Evolutionary conservation across 2,329 filamentous ascomycete genomes (phyloP), one percentile per base, ranked within the genome.

Genomic region (Claviceps africana): DNA sequence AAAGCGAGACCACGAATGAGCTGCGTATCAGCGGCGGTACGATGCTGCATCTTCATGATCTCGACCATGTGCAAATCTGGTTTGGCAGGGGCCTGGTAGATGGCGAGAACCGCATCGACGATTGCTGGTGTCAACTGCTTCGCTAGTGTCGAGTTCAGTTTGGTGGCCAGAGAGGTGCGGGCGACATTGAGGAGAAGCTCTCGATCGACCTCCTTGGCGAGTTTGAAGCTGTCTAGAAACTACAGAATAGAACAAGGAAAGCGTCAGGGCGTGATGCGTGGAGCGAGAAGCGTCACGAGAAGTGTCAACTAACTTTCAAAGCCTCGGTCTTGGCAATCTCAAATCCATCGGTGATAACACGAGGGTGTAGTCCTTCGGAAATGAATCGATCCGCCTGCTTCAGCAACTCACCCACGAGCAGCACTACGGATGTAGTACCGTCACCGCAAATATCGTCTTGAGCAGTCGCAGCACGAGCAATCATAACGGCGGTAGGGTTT

Each of bases 1-100:
- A 98, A 75, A 10, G 88, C 93, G 54, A 98, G 77, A 55, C 93
- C 93, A 58, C 86, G 83, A 68, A 98, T 96, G 54, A 98, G 81
- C 70, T 95, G 89, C 53, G 93, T 98, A 69, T 98, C 93, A 33
- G 93, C 88, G 54, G 91, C 90, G 50, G 88, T 89, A 61, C 91
- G 86, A 74, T 98, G 93, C 74, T 98, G 93, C 91, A 98, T 97
- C 69, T 95, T 97, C 93, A 98, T 98, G 63, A 98, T 97, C 72
- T 98, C 93, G 59, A 98, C 79, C 93, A 98, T 98, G 75, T 97
- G 91, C 64, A 98, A 72, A 71, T 98, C 93, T 53, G 94, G 94
- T 74, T 97, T 97, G 56, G 81, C 82, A 28, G 88, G 88, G 19
- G 87, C 75, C 67, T 89, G 79, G 75, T 96, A 90, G 67, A 98